Conservation (phyloP, 2,329 filamentous ascomycete genomes). For the Aspergillus arachidicola region DNA sequence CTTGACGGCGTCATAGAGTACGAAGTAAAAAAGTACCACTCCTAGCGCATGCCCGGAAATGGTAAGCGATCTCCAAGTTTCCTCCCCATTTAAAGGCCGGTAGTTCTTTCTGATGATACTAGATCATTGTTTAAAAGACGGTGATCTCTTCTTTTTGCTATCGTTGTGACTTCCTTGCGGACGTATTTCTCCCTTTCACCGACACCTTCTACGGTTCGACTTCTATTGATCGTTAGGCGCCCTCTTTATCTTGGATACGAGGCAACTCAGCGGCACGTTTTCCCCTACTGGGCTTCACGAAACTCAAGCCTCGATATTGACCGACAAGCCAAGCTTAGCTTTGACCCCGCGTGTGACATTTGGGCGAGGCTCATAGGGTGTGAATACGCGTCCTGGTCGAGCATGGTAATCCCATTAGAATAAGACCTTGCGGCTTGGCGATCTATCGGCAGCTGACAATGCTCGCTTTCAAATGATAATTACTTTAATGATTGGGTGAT, state of each 20-base stretch:
- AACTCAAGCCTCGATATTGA: background rate
- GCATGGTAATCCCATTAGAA: background rate
- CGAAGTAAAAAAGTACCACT: background rate
- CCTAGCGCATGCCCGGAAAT: background rate
- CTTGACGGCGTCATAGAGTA: background rate
- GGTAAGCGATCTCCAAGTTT: background rate
- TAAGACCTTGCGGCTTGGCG: background rate
- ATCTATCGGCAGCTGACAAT: background rate
- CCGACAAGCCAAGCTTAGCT: background rate
- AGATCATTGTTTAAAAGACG: background rate
- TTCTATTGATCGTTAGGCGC: background rate
- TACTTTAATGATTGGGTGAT: background rate
- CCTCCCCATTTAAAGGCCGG: background rate
- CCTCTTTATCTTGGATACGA: background rate
- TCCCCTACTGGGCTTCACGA: background rate
- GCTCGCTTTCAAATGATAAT: background rate
- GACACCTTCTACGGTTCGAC: background rate
- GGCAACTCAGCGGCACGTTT: background rate
- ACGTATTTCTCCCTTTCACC: background rate
- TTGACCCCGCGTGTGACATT: background rate
- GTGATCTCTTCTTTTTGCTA: background rate
- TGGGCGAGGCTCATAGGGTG: background rate
- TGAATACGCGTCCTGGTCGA: background rate
- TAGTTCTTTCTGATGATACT: background rate
- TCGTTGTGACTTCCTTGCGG: background rate